Percentiles rank a stretch among this genome's conserved stretches.
phyloP scores from a whole-genome alignment of 805 yeast genomes.

The Wickerhamomyces strasburgensis region DNA sequence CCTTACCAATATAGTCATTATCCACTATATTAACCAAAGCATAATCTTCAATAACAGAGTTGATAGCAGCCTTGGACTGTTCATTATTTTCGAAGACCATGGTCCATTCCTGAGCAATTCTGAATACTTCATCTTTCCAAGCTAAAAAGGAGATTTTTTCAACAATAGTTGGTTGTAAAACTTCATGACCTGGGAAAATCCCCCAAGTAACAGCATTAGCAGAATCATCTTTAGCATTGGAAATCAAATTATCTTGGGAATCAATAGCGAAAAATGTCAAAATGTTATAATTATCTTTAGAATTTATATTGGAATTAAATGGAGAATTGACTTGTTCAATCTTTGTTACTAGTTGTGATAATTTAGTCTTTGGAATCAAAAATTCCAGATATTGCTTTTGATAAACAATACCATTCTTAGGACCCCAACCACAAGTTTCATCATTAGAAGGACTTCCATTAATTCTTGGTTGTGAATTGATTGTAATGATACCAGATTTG shows the following conservation, averaged over 20 bases:
- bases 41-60: slow-evolving; percentile 49
- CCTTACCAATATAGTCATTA: slow-evolving; percentile 66
- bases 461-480: slow-evolving; percentile 92
- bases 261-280: slow-evolving; percentile 78
- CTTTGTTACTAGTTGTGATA: slow-evolving; percentile 34
- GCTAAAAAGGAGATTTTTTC: slow-evolving; percentile 89
- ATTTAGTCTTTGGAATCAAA: slow-evolving; percentile 53
- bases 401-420: slow-evolving; percentile 84
- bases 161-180: slow-evolving; percentile 92
- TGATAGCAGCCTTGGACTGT: slow-evolving; percentile 32
- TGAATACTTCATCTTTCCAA: slow-evolving; percentile 94
- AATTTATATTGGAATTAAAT: slow-evolving; percentile 16
- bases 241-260: slow-evolving; percentile 46
- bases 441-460: slow-evolving; percentile 74
- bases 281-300: slow-evolving; percentile 36
- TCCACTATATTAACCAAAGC: slow-evolving; percentile 85
- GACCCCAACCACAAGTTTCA: slow-evolving; percentile 89
- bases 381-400: slow-evolving; percentile 93
- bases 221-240: slow-evolving; percentile 65
- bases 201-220: slow-evolving; percentile 99
- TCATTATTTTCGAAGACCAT: slow-evolving; percentile 39
- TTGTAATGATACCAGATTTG: slow-evolving; percentile 63
- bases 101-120: slow-evolving; percentile 79
- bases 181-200: slow-evolving; percentile 92
- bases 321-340: slow-evolving; percentile 43